Evolutionary conservation across 2,329 filamentous ascomycete species (phyloP), one percentile per base, ranked within the genome.

Genomic region (Neocatenulostroma microsporum): DNA sequence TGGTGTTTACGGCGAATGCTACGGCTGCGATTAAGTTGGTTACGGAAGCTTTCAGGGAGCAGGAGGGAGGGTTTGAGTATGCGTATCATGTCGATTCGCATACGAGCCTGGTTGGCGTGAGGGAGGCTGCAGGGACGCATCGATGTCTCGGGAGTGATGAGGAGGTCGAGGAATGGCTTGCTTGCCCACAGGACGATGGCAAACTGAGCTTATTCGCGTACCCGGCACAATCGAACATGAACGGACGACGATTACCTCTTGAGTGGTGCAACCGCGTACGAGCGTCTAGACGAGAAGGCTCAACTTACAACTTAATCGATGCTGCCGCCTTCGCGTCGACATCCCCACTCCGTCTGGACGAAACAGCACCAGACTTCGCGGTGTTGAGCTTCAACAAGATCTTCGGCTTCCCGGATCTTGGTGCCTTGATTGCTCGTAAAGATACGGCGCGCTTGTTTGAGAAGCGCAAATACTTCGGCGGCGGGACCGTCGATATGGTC

Each of bases 401-500:
- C n/a, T 96, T 96, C 58, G 89, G 91, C 1, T 95, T 95, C 47
- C 89, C 89, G 0, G 85, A 96, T 56, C 68, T 96, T 2, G 89
- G 89, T 2, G 87, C 80, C 1, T 63, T 98, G 40, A 78, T 96
- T 20, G 78, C 96, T 10, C 78, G 82, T 27, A 87, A 84, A 49
- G 70, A 75, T 21, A 75, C 83, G 10, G 76, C 74, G 5, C 58
- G 70, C 25, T 78, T 94, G 30, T 55, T 60, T 26, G 66, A 73
- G 21, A 67, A 69, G 27, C 76, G 86, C 41, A 78, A 68, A 44
- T 98, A 93, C 53, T 98, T 98, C 62, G 89, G 89, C 5, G 91
- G 89, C 5, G 91, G 91, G 3, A 96, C 89, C 1, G 89, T 95
- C 1, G 87, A 94, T 51, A 82, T 89, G 72, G 86, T 95, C 0